Evolutionary conservation across 2,329 filamentous ascomycete species (phyloP), one percentile per base, ranked within the genome.

Genomic region (Cordyceps javanica): DNA sequence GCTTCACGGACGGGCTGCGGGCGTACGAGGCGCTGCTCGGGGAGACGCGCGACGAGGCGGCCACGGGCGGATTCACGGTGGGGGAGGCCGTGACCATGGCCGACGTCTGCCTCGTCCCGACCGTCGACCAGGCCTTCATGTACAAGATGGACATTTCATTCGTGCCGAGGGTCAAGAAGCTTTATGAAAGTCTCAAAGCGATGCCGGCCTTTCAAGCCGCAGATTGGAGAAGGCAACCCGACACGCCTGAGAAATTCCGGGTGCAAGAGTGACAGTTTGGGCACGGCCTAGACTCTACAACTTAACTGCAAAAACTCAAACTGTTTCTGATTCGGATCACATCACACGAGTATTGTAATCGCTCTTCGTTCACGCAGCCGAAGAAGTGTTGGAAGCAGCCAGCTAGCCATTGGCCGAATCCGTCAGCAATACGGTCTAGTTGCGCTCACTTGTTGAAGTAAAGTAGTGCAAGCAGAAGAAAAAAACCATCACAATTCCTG

Each of bases 201-300:
- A 13, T 52, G 41, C 48, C 46, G 7, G 56, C 56, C 8, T 58
- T 58, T 41, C 48, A 53, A n/a, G 56, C 56, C 7, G 56, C 56
- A 9, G 56, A 58, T 16, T 63, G 61, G 61, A 57, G 52, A 32
- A 53, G 48, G 34, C 61, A 61, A 45, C 52, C 60, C 36, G 51
- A 54, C 51, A 54, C 51, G 2, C 51, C 39, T 2, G 38, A 44
- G 7, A 21, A 44, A 21, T 44, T 9, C 36, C 51, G 51, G 13
- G 26, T 10, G 23, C 5, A 44, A 19, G 1, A 44, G 21, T 23
- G 10, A 6, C n/a, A 4, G 2, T 10, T 34, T 32, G 9, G 28
- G 5, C 4, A n/a, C 30, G 30, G 13, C n/a, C 19, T 11, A 23
- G 39, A 41, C n/a, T 21, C n/a, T 25, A 16, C 14, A 32, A 19